phyloP scores from a whole-genome alignment of 768 basidiomycete species.

The Lactarius indigo region DNA sequence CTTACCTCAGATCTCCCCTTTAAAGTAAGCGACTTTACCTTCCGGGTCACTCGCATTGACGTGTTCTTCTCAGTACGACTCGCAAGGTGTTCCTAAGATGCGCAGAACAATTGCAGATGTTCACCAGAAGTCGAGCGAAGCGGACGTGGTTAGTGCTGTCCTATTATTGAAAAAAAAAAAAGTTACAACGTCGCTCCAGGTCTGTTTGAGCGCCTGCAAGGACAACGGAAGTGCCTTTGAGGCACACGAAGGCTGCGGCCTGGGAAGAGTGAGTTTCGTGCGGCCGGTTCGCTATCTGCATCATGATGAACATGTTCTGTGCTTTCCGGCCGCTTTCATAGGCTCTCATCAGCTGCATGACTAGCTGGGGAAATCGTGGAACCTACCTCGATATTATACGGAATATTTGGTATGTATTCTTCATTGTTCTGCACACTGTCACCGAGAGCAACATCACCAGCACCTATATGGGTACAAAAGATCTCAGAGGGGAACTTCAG shows the following conservation, averaged over 20 bases:
- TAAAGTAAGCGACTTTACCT: background rate
- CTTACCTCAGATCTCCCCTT: constrained; percentile 6
- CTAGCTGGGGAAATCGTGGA: background rate
- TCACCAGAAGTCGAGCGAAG: background rate
- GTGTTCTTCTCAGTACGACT: background rate
- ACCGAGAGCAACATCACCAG: background rate
- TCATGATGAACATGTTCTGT: background rate
- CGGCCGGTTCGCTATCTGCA: background rate
- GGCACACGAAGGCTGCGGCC: background rate
- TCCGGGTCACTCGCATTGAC: background rate
- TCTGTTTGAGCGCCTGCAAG: background rate
- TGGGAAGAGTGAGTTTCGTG: background rate
- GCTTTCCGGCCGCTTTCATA: background rate
- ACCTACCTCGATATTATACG: background rate
- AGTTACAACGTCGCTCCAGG: background rate
- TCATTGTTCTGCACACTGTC: background rate
- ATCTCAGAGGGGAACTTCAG: background rate
- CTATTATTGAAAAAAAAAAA: background rate
- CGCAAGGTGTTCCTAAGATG: background rate
- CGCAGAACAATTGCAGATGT: background rate
- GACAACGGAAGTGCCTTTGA: background rate
- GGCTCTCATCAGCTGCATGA: constrained; percentile 7
- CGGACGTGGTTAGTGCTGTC: background rate
- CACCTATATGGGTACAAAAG: background rate
- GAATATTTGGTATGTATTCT: background rate